Base-by-base conservation (phyloP, 2,329 filamentous ascomycete species). In the Arthrinium phaeospermum region DNA sequence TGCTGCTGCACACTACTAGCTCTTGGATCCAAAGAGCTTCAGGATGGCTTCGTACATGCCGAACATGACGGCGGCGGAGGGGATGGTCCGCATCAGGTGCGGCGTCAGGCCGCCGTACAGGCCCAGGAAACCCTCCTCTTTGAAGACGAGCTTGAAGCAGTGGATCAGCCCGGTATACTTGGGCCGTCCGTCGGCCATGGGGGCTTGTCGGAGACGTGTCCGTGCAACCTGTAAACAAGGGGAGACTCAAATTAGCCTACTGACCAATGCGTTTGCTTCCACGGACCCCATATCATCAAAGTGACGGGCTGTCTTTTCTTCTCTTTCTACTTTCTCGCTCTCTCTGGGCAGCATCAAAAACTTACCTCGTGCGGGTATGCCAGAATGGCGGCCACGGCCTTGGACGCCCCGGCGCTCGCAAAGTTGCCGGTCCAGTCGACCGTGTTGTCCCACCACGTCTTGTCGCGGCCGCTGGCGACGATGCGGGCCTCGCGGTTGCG, bases 41-140 rank as follows among this genome's bases (percentile, higher is more conserved):
- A 90, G 81, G 61, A 90, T 90, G 71, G 85, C 87, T 79, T 91
- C 89, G 78, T 91, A 98, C 86, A 96, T 96, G 82, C 94, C 95
- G 82, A 98, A 98, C 93, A 97, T 98, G 81, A 98, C 97, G 76
- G 94, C 95, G 10, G 96, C 95, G 77, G 93, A 96, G 1, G 96
- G 96, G 7, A 98, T 95, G 8, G 95, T 95, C 74, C 95, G 89
- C 83, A 98, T 90, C 78, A 98, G 90, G 81, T 98, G 96, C 67
- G 96, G 95, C 19, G 95, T 97, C 78, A 98, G 86, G 24, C 95
- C 95, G 71, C 96, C 95, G 80, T 98, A 98, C 74, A 98, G 86
- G 45, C 92, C 93, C 67, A 91, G 90, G 82, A 98, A 87, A 68
- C 95, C 94, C 82, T 98, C 96, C 79, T 98, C 94, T 79, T 92